phyloP scores from a whole-genome alignment of 805 yeast genomes.

The Candida suzukii region DNA sequence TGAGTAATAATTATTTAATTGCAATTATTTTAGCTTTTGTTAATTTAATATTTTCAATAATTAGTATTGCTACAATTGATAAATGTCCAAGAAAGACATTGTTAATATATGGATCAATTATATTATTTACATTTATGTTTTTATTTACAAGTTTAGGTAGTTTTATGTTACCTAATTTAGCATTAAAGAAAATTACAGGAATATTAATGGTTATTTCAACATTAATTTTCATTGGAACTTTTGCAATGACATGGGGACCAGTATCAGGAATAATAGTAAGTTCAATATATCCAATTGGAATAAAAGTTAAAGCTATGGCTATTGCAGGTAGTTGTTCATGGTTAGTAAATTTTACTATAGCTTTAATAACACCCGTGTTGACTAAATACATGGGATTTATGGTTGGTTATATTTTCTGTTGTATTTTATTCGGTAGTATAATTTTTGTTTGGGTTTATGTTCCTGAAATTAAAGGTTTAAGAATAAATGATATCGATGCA shows the following conservation, averaged over 20 bases:
- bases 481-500: slow-evolving; percentile 16
- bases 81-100: slow-evolving; percentile 39
- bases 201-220: slow-evolving; percentile 53
- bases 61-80: slow-evolving; percentile 42
- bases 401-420: slow-evolving; percentile 53
- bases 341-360: slow-evolving; percentile 55
- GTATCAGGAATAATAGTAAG: slow-evolving; percentile 58
- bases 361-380: slow-evolving; percentile 65
- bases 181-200: slow-evolving; percentile 32
- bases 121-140: slow-evolving; percentile 46
- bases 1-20: slow-evolving; percentile 46
- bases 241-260: slow-evolving; percentile 74
- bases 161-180: slow-evolving; percentile 26
- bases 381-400: slow-evolving; percentile 54
- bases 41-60: slow-evolving; percentile 45
- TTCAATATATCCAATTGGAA: slow-evolving; percentile 57
- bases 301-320: slow-evolving; percentile 45
- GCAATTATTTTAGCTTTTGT: slow-evolving; percentile 49
- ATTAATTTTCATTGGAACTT: slow-evolving; percentile 47
- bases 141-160: slow-evolving; percentile 53
- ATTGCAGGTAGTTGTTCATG: slow-evolving; percentile 60
- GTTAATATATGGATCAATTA: slow-evolving; percentile 39
- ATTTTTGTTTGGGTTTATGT: slow-evolving; percentile 20
- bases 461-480: slow-evolving; percentile 25
- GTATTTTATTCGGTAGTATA: slow-evolving; percentile 12